phyloP scores from a whole-genome alignment of 441 rosid genomes.

The Euphorbia corollata region DNA sequence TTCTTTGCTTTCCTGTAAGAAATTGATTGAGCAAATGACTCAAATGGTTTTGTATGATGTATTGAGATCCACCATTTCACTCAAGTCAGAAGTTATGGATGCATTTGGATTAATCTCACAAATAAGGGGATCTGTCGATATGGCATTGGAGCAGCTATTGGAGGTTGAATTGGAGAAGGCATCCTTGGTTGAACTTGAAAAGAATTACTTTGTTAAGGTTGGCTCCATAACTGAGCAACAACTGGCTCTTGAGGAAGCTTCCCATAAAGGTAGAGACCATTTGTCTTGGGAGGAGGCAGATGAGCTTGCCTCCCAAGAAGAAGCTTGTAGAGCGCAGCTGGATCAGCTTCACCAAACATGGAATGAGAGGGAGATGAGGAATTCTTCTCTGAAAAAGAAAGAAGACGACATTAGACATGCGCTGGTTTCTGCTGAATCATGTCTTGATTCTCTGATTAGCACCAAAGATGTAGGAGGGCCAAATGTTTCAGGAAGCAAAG shows the following conservation, averaged over 20 bases:
- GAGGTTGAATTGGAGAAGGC: constrained; percentile 75
- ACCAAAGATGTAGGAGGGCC: constrained; percentile 47
- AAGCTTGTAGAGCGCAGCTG: constrained; percentile 86
- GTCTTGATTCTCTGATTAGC: constrained; percentile 54
- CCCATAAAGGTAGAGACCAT: constrained; percentile 84
- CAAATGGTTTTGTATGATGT: constrained; percentile 65
- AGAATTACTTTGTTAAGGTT: constrained; percentile 79
- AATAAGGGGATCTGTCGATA: constrained; percentile 72
- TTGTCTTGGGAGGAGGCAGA: constrained; percentile 99
- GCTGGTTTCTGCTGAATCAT: constrained; percentile 53
- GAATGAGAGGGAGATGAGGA: constrained; percentile 74
- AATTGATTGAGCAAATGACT: constrained; percentile 58
- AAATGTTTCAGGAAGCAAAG: constrained; percentile 52
- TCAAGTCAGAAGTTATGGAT: constrained; percentile 79
- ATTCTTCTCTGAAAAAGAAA: constrained; percentile 57
- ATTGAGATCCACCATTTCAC: constrained; percentile 63
- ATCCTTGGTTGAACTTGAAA: constrained; percentile 78
- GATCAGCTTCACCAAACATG: constrained; percentile 82
- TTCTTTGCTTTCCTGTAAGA: constrained; percentile 51
- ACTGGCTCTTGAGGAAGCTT: constrained; percentile 88
- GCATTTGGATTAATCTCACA: constrained; percentile 86
- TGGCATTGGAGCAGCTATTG: constrained; percentile 73
- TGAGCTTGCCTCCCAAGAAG: constrained; percentile 97
- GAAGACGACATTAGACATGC: constrained; percentile 63
- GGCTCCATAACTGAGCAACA: constrained; percentile 83